A percentile compares a stretch with the other conserved stretches of the same genome.
These are phyloP conservation scores for Lasiosphaeriaceae sp. DNA, from an alignment of 495 filamentous ascomycete species.

Conservation along the genomic window DNA sequence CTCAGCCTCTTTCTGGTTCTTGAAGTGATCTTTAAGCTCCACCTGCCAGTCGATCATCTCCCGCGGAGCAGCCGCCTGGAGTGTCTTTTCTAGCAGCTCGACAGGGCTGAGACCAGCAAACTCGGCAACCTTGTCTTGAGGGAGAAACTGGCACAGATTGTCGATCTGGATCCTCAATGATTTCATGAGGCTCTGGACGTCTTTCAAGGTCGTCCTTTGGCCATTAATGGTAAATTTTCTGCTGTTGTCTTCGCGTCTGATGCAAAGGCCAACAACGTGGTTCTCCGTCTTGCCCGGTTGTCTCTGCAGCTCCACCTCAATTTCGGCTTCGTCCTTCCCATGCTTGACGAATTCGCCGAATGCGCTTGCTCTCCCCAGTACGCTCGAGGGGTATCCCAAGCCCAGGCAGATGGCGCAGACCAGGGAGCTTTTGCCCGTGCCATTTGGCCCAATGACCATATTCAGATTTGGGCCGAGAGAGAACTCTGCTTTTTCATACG, in stretches of 20 bases:
- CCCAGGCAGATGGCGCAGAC: slow-evolving; percentile 97
- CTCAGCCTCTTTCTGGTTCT: slow-evolving; percentile 63
- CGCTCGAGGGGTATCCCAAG: slow-evolving; percentile 75
- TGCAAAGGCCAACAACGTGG: slow-evolving; percentile 66
- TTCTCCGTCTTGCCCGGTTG: slow-evolving; percentile 52
- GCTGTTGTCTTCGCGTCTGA: slow-evolving; percentile 77
- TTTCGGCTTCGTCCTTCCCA: slow-evolving; percentile 67
- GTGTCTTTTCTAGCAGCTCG: slow-evolving; percentile 82
- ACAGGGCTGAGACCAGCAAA: slow-evolving; percentile 82
- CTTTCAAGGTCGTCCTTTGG: slow-evolving; percentile 49
- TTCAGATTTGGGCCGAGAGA: slow-evolving; percentile 88
- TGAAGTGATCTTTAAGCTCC: slow-evolving; percentile 64
- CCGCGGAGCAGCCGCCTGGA: slow-evolving; percentile 77
- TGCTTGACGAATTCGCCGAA: slow-evolving; percentile 92
- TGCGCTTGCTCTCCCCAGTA: slow-evolving; percentile 83
- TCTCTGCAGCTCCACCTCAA: slow-evolving; percentile 84
- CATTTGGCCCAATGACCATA: slow-evolving; percentile 98
- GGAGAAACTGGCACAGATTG: slow-evolving; percentile 96
- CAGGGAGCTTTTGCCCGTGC: slow-evolving; percentile 94
- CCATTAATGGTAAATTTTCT: slow-evolving; percentile 70
- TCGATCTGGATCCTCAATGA: slow-evolving; percentile 87
- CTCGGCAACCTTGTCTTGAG: slow-evolving; percentile 92
- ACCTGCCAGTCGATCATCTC: slow-evolving; percentile 79
- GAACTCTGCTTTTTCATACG: slow-evolving; percentile 87
- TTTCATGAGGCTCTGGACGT: slow-evolving; percentile 60